A percentile compares a stretch with the other conserved stretches of the same genome.
These are phyloP conservation scores for Arabidopsis hybrid DNA, from an alignment of 441 rosid species.

Conservation along the genomic window DNA sequence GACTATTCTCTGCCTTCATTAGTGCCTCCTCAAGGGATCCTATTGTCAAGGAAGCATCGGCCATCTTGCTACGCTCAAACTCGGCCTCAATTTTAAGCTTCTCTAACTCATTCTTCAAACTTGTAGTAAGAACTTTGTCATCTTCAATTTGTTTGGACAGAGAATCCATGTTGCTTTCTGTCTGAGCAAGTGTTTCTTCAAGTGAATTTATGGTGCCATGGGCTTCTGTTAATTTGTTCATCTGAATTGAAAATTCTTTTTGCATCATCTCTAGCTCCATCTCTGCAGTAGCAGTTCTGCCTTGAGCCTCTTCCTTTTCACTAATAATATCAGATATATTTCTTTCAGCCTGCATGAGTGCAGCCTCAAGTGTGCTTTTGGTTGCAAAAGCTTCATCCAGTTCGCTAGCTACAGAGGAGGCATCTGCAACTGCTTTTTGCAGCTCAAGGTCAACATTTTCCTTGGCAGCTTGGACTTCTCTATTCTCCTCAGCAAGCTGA, in stretches of 20 bases:
- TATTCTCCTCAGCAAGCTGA: conserved; percentile 61
- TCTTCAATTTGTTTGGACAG: conserved; percentile 61
- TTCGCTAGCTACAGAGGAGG: conserved; percentile 57
- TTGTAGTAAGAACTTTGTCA: conserved; percentile 48
- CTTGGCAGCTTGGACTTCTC: conserved; percentile 54
- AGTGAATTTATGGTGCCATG: conserved; percentile 67
- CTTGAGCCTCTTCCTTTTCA: conserved; percentile 80
- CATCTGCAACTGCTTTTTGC: conserved; percentile 64
- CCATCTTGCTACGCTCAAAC: conserved; percentile 56
- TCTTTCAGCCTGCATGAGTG: conserved; percentile 65
- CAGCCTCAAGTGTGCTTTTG: conserved; percentile 71
- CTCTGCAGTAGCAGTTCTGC: conserved; percentile 55
- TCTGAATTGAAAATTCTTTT: conserved; percentile 60
- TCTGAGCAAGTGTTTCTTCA: conserved; percentile 63
- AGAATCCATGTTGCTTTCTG: conserved; percentile 55
- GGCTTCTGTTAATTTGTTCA: conserved; percentile 63
- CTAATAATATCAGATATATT: conserved; percentile 57
- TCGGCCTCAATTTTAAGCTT: conserved; percentile 66
- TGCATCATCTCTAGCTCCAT: conserved; percentile 62
- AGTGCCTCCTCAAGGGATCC: conserved; percentile 74
- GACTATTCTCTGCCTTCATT: conserved; percentile 58
- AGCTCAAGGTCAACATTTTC: conserved; percentile 64
- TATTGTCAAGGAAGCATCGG: conserved; percentile 59
- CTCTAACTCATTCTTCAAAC: conserved; percentile 64
- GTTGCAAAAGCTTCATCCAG: conserved; percentile 59